Conservation (phyloP, 2,329 filamentous ascomycete genomes). For the Colletotrichum sublineola region DNA sequence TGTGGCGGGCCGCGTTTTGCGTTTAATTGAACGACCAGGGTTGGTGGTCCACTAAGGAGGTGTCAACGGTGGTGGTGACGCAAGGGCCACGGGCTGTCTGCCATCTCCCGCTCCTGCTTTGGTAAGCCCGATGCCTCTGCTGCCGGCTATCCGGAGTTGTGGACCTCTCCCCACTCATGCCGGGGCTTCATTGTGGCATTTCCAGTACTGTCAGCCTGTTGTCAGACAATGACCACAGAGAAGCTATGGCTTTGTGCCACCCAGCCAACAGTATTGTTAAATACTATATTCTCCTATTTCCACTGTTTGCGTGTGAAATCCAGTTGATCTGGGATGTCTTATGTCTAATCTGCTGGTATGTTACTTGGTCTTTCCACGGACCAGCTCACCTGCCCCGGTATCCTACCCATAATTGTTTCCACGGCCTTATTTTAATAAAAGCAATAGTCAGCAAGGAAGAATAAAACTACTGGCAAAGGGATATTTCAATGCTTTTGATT, state of each 20-base stretch:
- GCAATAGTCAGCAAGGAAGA: not conserved
- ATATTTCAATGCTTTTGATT: not conserved
- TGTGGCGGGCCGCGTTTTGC: slow-evolving; percentile 1
- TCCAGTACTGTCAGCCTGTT: not conserved
- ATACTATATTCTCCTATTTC: too few relatives aligned
- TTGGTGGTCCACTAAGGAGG: not conserved
- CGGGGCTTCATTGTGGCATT: not conserved
- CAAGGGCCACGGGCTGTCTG: not conserved
- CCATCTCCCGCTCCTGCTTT: not conserved
- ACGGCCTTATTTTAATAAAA: too few relatives aligned
- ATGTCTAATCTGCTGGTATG: not conserved
- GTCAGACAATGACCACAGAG: not conserved
- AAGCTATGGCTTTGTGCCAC: not conserved
- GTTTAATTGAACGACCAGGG: slow-evolving; percentile 13
- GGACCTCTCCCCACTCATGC: not conserved
- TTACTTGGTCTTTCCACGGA: not conserved
- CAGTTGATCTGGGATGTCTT: not conserved
- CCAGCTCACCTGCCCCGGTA: not conserved
- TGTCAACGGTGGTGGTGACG: not conserved
- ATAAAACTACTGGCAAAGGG: rapidly evolving
- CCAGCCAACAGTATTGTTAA: not conserved
- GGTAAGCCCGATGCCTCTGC: not conserved
- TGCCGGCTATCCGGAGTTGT: not conserved
- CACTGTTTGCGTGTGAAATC: not conserved
- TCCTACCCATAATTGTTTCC: not conserved